Base-by-base conservation (phyloP, 371 early-diverging fungal genomes). In the Mortierella polycephala region DNA sequence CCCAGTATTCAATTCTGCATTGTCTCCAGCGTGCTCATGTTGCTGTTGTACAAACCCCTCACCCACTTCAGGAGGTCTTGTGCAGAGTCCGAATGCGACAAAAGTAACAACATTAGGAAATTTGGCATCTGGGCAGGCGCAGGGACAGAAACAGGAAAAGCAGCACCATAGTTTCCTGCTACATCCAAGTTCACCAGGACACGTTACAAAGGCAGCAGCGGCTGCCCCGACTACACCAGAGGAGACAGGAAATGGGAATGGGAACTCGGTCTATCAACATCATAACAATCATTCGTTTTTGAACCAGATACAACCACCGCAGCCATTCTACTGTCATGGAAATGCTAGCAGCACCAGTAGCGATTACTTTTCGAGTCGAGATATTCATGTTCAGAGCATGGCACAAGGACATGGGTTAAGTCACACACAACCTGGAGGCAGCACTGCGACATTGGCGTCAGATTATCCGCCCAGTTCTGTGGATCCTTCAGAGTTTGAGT, bases 401-500 rank as follows among this genome's bases (percentile, higher is more conserved):
- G 8, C 65, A 20, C 58, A 53, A 52, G 66, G 49, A 40, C 61
- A 67, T 21, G 62, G 57, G 8, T 21, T 60, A 2, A 14, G 59
- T 23, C 5, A 21, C 18, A 21, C 47, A 20, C 20, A 41, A 4
- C 57, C 30, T 10, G 60, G 47, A 4, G 57, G 53, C 18, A 67
- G 71, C 18, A 58, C 71, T 4, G 64, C 67, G 10, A 67, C 71
- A 0, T 37, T 75, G 4, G 41, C 49, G 20, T 75, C 71, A 5
- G 76, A 67, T 1, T 66, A 60, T 47, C 30, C 63, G 0, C 52
- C 71, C 4, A 70, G 71, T 44, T 66, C 67, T 14, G 63, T 46
- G 20, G 75, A 66, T 51, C 55, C 47, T 4, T 69, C 50, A 5
- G 75, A 75, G 11, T 64, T 16, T 14, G 75, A 74, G 7, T 53